Evolutionary conservation across 1,139 yeast species (phyloP).

Genomic region (Pichia sp.): DNA sequence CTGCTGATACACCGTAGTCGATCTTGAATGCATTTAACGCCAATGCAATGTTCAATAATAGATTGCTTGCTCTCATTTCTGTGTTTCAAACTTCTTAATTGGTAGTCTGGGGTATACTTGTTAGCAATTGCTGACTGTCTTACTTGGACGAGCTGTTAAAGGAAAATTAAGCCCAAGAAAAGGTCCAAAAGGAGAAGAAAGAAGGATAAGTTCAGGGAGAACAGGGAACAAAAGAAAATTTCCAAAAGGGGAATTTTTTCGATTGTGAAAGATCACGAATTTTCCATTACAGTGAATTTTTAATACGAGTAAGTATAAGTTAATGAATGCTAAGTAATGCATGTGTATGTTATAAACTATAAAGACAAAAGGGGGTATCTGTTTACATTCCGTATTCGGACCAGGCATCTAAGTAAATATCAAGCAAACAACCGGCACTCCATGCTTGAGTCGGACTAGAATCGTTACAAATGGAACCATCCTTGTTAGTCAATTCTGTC

Average conservation of each 20-base stretch:
- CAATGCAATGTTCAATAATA: background rate
- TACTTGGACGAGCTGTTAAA: too few species aligned
- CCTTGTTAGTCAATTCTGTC: constrained; percentile 87
- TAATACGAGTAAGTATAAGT: too few species aligned
- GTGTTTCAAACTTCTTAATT: too few species aligned
- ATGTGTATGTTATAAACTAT: background rate
- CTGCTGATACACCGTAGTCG: background rate
- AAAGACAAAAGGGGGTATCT: background rate
- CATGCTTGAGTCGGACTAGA: constrained; percentile 98
- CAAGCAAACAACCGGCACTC: constrained; percentile 86
- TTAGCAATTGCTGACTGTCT: too few species aligned
- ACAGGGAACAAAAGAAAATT: too few species aligned
- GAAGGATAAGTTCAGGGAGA: too few species aligned
- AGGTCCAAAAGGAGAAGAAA: too few species aligned
- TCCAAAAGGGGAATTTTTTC: constrained; percentile 1
- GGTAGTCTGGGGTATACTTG: too few species aligned
- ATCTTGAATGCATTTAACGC: background rate
- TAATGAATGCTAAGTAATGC: background rate
- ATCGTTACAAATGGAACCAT: constrained; percentile 77
- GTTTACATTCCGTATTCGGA: constrained; percentile 8
- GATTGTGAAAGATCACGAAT: too few species aligned
- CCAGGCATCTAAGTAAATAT: constrained; percentile 60
- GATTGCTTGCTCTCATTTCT: background rate
- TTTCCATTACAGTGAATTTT: too few species aligned
- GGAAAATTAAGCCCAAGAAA: too few species aligned